These are phyloP conservation scores for Elaeis oleifera DNA, from an alignment of 202 grass and related monocot species.

Conservation along the genomic window DNA sequence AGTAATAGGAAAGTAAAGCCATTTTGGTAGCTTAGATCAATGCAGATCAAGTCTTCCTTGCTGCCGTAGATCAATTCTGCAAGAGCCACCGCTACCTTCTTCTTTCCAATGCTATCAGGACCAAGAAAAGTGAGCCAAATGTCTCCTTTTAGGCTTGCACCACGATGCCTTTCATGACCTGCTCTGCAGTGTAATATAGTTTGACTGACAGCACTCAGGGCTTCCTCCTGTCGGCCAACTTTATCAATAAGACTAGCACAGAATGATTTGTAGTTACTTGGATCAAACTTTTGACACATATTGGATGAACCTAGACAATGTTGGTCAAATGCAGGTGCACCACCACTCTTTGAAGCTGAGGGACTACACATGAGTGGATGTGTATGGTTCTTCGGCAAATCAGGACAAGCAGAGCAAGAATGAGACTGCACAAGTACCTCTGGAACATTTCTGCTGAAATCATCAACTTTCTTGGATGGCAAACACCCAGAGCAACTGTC, in stretches of 20 bases:
- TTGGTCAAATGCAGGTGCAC: conserved; percentile 43
- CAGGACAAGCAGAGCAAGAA: conserved; percentile 9
- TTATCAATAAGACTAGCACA: conserved; percentile 46
- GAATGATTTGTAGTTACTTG: conserved; percentile 63
- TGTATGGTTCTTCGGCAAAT: conserved; percentile 1
- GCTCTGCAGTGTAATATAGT: conserved; percentile 34
- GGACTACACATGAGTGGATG: background rate
- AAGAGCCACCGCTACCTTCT: conserved; percentile 47
- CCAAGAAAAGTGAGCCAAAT: conserved; percentile 87
- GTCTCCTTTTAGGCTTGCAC: conserved; percentile 41
- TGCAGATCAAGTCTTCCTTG: conserved; percentile 48
- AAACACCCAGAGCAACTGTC: conserved; percentile 16
- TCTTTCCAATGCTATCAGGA: conserved; percentile 51
- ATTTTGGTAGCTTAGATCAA: conserved; percentile 59
- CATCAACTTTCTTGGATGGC: conserved; percentile 35
- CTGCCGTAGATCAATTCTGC: conserved; percentile 51
- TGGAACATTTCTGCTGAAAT: conserved; percentile 32
- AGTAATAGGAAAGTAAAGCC: conserved; percentile 8
- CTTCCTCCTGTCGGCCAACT: conserved; percentile 86
- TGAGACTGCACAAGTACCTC: conserved; percentile 26
- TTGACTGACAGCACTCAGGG: conserved; percentile 42
- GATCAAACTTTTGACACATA: conserved; percentile 34
- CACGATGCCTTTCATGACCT: conserved; percentile 28
- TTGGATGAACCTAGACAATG: conserved; percentile 29
- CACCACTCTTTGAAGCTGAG: conserved; percentile 6